phyloP scores from a whole-genome alignment of 202 grass and related monocot genomes.

The Hordeum pubiflorum region DNA sequence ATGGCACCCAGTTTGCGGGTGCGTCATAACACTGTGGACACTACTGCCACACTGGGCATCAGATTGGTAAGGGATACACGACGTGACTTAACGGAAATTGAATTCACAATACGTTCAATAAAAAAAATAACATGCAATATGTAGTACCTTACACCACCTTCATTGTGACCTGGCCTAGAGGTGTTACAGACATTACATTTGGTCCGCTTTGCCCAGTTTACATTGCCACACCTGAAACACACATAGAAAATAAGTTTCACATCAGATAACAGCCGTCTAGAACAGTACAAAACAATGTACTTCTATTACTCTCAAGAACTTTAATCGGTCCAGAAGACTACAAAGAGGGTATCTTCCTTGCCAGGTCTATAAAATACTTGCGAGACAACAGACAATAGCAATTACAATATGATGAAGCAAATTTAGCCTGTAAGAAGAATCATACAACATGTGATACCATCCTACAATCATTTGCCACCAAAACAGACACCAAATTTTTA shows the following conservation, averaged over 20 bases:
- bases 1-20: background rate
- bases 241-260: background rate
- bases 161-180: constrained; percentile 84
- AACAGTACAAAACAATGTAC: background rate
- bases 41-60: background rate
- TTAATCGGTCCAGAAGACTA: background rate
- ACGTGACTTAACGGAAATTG: background rate
- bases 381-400: background rate
- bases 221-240: constrained; percentile 79
- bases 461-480: background rate
- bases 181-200: constrained; percentile 99
- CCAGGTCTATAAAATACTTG: background rate
- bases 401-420: background rate
- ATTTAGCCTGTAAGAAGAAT: background rate
- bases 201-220: constrained; percentile 91
- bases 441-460: background rate
- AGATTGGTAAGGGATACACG: background rate
- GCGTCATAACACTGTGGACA: background rate
- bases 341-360: background rate
- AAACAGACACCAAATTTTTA: background rate
- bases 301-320: background rate
- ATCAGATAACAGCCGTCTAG: background rate
- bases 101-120: background rate
- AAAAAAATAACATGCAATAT: background rate
- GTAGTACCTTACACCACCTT: constrained; percentile 80